Base-by-base conservation (phyloP, 352 stramenopile species). In the Phytopythium aichiense region DNA sequence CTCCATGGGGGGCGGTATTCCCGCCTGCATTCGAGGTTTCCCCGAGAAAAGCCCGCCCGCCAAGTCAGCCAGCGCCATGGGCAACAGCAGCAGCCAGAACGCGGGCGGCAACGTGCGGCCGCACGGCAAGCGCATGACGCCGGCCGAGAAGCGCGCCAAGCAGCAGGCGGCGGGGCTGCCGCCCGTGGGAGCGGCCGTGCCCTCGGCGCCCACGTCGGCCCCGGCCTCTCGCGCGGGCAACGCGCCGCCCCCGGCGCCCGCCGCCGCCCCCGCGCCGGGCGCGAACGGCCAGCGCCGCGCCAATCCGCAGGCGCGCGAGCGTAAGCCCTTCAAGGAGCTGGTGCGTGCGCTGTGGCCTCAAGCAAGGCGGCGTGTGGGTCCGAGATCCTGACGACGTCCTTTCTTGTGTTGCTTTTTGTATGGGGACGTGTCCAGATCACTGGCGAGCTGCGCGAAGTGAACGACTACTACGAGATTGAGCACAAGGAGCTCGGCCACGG, bases 401-500 rank as follows among this genome's bases (percentile, higher is more conserved):
- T 50, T n/a, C n/a, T n/a, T 23, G n/a, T 30, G 16, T 50, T 23
- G 16, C 7, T 38, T 22, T 48, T 28, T 30, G 43, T 50, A 18
- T 50, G 43, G 7, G 9, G 30, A 48, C 5, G n/a, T 62, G 37
- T n/a, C 11, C 52, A 95, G 86, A 95, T 95, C 63, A 95, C 86
- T 60, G 86, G 86, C 59, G 74, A 89, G 59, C 59, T 95, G 58
- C 77, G 82, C 45, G 84, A 95, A 60, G 79, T 95, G 57, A 93
- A 92, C 66, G 72, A 91, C 57, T 88, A 80, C 30, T 95, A 95
- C 65, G 81, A 94, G 55, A 92, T 95, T 68, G 87, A 93, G 63
- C 89, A 94, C 64, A 95, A 93, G 71, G 87, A 95, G 55, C 66
- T 95, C 31, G 87, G 87, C 58, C 87, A 95, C 57, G 87, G 73